Evolutionary conservation across 768 basidiomycete species (phyloP).

Genomic region (Suillus clintonianus): DNA sequence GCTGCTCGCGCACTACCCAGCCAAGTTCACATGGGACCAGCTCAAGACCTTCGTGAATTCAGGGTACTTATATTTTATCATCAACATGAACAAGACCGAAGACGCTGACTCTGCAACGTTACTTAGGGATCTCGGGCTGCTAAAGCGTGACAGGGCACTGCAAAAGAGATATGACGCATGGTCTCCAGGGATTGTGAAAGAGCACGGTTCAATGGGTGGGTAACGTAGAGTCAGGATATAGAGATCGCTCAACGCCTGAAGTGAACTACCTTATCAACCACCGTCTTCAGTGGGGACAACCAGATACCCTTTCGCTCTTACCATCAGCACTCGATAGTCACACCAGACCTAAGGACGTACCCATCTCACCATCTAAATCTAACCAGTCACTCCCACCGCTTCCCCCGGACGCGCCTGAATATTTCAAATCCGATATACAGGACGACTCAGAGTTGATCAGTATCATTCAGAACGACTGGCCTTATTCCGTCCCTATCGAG

Average conservation of each 20-base stretch:
- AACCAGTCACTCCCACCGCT: conserved; percentile 28
- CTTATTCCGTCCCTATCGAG: conserved; percentile 81
- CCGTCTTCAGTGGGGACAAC: conserved; percentile 76
- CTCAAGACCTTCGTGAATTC: conserved; percentile 79
- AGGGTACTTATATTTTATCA: conserved; percentile 48
- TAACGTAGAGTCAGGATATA: conserved; percentile 5
- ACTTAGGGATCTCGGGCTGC: conserved; percentile 72
- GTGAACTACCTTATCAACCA: conserved; percentile 72
- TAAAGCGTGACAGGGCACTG: conserved; percentile 71
- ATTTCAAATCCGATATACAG: conserved; percentile 68
- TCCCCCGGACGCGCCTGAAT: conserved; percentile 44
- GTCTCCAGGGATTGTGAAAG: conserved; percentile 50
- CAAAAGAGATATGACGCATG: conserved; percentile 70
- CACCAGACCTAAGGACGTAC: neutral
- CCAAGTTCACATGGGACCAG: conserved; percentile 75
- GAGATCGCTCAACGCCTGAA: conserved; percentile 26
- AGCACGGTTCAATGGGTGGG: conserved; percentile 71
- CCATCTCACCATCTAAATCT: neutral
- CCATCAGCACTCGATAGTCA: conserved; percentile 47
- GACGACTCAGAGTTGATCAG: conserved; percentile 51
- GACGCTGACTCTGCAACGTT: neutral
- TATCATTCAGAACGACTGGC: conserved; percentile 86
- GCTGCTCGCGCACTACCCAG: conserved; percentile 66
- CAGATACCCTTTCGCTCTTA: conserved; percentile 64
- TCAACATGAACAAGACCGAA: neutral